A percentile compares a stretch with the other conserved stretches of the same genome.
phyloP scores from a whole-genome alignment of 2,329 filamentous ascomycete species.

The Ophiostoma himal-ulmi region DNA sequence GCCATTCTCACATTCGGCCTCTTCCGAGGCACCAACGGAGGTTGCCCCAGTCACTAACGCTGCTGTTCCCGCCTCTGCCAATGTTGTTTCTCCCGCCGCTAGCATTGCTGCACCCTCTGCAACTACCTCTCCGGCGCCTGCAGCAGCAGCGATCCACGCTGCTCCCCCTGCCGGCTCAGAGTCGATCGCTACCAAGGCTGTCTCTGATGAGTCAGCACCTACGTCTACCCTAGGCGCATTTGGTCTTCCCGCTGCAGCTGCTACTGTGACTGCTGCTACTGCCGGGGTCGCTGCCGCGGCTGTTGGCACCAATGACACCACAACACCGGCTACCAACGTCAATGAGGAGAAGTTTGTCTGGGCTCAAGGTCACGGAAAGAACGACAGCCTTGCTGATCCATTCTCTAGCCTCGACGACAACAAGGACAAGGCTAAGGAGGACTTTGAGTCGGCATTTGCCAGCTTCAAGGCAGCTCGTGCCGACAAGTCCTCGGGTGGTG shows the following conservation, averaged over 20 bases:
- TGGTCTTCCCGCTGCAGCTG: not conserved
- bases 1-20: not conserved
- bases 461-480: constrained; percentile 52
- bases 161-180: not conserved
- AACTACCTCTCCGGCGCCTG: constrained; percentile 13
- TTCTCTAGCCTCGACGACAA: constrained; percentile 48
- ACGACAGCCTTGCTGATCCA: constrained; percentile 39
- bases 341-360: constrained; percentile 19
- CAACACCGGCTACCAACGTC: constrained; percentile 12
- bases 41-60: not conserved
- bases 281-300: not conserved
- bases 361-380: constrained; percentile 26
- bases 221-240: constrained; percentile 5
- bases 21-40: not conserved
- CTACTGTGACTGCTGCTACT: not conserved
- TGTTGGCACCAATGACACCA: not conserved
- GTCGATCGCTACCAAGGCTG: not conserved
- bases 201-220: not conserved
- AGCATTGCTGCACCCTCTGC: constrained; percentile 5
- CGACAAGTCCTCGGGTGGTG: constrained; percentile 3
- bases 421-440: constrained; percentile 58
- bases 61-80: not conserved
- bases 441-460: constrained; percentile 81
- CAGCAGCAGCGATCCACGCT: not conserved
- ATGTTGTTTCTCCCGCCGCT: not conserved